A percentile compares a stretch with the other conserved stretches of the same genome.
These are phyloP conservation scores for Penicillium sp. DNA, from an alignment of 2,329 filamentous ascomycete genomes.

Conservation along the genomic window DNA sequence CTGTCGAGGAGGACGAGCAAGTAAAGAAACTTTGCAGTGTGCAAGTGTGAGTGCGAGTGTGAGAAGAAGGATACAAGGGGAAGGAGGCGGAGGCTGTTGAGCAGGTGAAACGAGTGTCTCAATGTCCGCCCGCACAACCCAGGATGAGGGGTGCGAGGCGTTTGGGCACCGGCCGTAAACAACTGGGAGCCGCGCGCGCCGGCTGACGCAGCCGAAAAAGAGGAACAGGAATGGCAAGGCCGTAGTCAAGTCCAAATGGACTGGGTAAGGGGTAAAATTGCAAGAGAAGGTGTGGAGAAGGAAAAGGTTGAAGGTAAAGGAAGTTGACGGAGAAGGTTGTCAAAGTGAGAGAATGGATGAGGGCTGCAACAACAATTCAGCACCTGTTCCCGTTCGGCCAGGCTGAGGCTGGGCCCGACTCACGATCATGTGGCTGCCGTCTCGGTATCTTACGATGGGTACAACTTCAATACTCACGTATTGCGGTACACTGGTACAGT, in stretches of 20 bases:
- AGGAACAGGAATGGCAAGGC: not conserved
- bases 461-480: no score
- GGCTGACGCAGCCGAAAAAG: slow-evolving; percentile 15
- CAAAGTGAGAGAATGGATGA: not conserved
- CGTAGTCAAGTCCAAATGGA: not conserved
- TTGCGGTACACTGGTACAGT: no score
- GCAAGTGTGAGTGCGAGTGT: not conserved
- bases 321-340: not conserved
- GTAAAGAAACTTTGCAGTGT: not conserved
- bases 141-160: slow-evolving; percentile 28
- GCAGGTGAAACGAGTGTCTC: slow-evolving; percentile 9
- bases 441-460: not conserved
- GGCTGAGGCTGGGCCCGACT: not conserved
- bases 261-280: not conserved
- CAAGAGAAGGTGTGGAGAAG: not conserved
- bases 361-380: not conserved
- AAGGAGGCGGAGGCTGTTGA: slow-evolving; percentile 1
- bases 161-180: slow-evolving; percentile 32
- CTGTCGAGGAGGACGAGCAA: not conserved
- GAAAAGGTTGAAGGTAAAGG: not conserved
- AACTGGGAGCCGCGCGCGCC: slow-evolving; percentile 26
- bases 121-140: not conserved
- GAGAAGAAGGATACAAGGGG: not conserved
- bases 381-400: not conserved
- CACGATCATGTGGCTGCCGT: slow-evolving; percentile 1